Evolutionary conservation across 371 early-diverging fungal species (phyloP), one percentile per base, ranked within the genome.

Genomic region (Mortierella sp.): DNA sequence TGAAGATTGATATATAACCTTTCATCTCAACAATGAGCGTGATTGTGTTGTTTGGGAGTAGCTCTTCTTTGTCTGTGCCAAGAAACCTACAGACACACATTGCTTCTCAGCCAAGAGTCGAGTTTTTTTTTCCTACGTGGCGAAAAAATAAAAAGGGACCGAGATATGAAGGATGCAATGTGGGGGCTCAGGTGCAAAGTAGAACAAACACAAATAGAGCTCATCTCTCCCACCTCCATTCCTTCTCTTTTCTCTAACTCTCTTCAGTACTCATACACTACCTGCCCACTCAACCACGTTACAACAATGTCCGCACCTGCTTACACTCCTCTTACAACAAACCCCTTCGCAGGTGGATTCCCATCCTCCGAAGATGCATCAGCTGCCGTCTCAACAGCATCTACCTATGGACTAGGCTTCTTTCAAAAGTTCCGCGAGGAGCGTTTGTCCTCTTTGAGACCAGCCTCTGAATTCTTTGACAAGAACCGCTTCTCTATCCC

Each of bases 381-480:
- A 16, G 69, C 67, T 10, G 69, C 57, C 20, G 67, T 68, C 57
- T 64, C 70, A 52, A 55, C 72, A 1, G 74, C 80, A 22, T 68
- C 76, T 1, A 20, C 63, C 55, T 72, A 69, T 45, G 81, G 81
- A 5, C 72, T 81, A 10, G 70, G 76, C 18, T 75, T 67, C 65
- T 52, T 81, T 24, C 75, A 67, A 55, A 75, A 75, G 72, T 65
- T 81, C 49, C 70, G 76, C 18, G 81, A 81, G 70, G 81, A 81
- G 61, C 81, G 76, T 47, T 69, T 81, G 54, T 75, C 76, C 2
- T 75, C 75, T 58, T 62, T 92, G 49, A 83, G 90, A 63, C 90
- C 91, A 51, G 39, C 87, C 39, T 73, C 86, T 64, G 92, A 92
- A 68, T 92, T 92, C 75, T 89, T 92, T 84, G 91, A 91, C 77